Percentiles rank a stretch among this genome's conserved stretches.
Evolutionary conservation across 1,139 yeast species (phyloP).

Genomic region (Meyerozyma carpophila): DNA sequence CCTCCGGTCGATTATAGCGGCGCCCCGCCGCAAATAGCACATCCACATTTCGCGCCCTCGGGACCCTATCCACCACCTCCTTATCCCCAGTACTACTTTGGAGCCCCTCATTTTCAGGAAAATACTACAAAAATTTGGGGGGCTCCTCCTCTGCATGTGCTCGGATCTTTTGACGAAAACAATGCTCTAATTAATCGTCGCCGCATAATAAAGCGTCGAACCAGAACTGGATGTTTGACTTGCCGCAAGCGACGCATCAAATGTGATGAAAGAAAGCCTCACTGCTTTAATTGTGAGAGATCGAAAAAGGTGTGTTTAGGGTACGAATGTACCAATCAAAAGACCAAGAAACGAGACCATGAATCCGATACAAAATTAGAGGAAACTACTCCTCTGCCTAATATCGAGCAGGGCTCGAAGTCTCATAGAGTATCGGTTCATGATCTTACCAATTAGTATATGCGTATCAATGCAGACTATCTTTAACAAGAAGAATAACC

Average conservation of each 20-base stretch:
- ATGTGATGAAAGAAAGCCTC: slow-evolving; percentile 50
- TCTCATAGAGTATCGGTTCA: slow-evolving; percentile 1
- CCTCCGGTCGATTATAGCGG: neutral
- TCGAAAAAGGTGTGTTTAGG: slow-evolving; percentile 67
- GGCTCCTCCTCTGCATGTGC: neutral
- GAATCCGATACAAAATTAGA: neutral
- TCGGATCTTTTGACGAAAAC: slow-evolving; percentile 21
- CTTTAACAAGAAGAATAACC: no score
- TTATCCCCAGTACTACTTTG: neutral
- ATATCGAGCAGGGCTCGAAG: slow-evolving; percentile 1
- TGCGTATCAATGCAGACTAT: neutral
- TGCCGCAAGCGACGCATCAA: slow-evolving; percentile 25
- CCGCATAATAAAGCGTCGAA: slow-evolving; percentile 29
- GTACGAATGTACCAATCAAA: slow-evolving; percentile 34
- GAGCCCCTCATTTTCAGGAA: neutral
- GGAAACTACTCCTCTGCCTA: neutral
- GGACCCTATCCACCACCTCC: neutral
- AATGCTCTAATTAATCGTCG: slow-evolving; percentile 34
- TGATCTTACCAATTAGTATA: neutral
- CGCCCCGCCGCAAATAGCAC: neutral
- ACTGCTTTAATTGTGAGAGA: slow-evolving; percentile 68
- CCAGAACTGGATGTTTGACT: slow-evolving; percentile 26
- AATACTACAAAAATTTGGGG: neutral
- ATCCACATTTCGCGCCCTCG: neutral
- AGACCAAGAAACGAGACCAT: neutral